Evolutionary conservation across 805 yeast species (phyloP).

Genomic region (Yamadazyma kitorensis): DNA sequence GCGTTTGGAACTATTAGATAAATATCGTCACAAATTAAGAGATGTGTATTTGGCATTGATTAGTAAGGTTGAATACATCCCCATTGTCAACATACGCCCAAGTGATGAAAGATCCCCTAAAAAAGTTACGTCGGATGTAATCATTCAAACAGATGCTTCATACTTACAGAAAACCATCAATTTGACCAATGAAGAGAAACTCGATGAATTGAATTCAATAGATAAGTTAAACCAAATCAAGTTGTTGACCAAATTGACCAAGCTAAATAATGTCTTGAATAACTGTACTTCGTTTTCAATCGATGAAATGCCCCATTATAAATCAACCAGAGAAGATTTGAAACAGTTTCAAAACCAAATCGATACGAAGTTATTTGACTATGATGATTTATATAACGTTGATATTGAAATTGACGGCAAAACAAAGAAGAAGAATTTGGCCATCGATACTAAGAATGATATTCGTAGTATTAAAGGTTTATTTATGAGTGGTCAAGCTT

Average conservation of each 20-base stretch:
- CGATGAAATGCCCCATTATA: conserved; percentile 32
- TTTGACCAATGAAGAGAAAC: conserved; percentile 13
- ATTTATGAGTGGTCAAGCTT: conserved; percentile 41
- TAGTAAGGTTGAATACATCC: conserved; percentile 34
- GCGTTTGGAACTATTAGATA: conserved; percentile 33
- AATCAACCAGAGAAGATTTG: conserved; percentile 23
- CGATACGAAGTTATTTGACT: conserved; percentile 34
- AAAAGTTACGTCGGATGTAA: conserved; percentile 33
- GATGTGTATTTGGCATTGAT: conserved; percentile 34
- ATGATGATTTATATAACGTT: conserved; percentile 25
- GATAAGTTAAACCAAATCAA: conserved; percentile 27
- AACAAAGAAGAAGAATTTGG: conserved; percentile 24
- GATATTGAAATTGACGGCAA: conserved; percentile 9
- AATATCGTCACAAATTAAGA: conserved; percentile 28
- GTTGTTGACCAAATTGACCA: conserved; percentile 21
- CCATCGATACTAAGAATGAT: conserved; percentile 33
- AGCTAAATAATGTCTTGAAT: conserved; percentile 19
- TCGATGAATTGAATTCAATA: conserved; percentile 14
- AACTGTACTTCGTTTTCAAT: conserved; percentile 26
- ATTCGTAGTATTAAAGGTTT: conserved; percentile 43
- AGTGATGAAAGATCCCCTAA: conserved; percentile 21
- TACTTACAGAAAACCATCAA: conserved; percentile 11
- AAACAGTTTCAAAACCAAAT: conserved; percentile 36
- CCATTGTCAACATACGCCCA: conserved; percentile 38
- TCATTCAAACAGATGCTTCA: conserved; percentile 35